Conservation (phyloP, 2,329 filamentous ascomycete species). For the Colletotrichum sp. region DNA sequence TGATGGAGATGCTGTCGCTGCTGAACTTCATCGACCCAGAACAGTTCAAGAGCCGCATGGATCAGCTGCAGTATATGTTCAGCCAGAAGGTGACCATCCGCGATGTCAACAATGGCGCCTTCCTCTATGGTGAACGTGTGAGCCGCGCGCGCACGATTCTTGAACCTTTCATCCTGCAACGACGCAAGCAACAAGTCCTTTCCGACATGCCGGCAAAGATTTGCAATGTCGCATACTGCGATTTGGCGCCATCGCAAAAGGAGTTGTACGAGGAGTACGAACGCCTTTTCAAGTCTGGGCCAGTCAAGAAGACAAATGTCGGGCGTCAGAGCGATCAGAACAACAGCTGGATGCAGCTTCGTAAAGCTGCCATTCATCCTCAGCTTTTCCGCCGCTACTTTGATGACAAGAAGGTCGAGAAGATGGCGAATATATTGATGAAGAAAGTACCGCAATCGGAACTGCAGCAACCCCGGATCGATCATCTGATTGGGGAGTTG, state of each 20-base stretch:
- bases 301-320: constrained; percentile 55
- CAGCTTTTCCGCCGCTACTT: constrained; percentile 86
- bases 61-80: constrained; percentile 87
- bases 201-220: constrained; percentile 81
- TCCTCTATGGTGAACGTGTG: constrained; percentile 88
- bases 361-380: constrained; percentile 91
- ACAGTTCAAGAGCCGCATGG: constrained; percentile 78
- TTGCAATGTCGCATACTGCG: constrained; percentile 79
- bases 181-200: constrained; percentile 94
- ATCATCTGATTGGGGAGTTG: constrained; percentile 61
- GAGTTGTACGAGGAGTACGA: constrained; percentile 73
- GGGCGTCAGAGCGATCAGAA: constrained; percentile 60
- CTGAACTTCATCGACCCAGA: constrained; percentile 92
- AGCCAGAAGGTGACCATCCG: constrained; percentile 88
- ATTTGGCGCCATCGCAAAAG: constrained; percentile 75
- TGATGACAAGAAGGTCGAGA: constrained; percentile 72
- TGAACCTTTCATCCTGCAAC: constrained; percentile 90
- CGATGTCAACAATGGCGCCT: constrained; percentile 78
- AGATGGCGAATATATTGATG: constrained; percentile 80
- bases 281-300: constrained; percentile 68
- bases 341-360: constrained; percentile 87
- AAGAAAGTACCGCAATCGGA: constrained; percentile 66
- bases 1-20: constrained; percentile 88
- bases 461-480: constrained; percentile 55
- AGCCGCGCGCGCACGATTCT: constrained; percentile 88